Conservation (phyloP, 208 protist genomes). For the Acanthamoeba culbertsoni region DNA sequence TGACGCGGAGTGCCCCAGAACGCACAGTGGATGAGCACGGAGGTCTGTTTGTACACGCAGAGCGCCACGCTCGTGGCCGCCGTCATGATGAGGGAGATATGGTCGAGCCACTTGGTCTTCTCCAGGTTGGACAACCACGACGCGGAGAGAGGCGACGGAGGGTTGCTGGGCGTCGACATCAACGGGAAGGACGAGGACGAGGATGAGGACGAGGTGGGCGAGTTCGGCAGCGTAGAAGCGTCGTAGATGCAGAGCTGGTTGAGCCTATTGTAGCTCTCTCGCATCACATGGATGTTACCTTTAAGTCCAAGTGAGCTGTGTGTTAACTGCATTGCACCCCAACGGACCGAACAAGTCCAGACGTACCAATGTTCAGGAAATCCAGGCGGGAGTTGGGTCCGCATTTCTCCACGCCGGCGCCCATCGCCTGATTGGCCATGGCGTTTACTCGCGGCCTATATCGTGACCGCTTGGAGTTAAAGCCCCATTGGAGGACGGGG, state of each 20-base stretch:
- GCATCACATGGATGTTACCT: constrained; percentile 55
- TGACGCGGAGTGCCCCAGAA: not conserved
- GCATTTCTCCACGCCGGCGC: constrained; percentile 9
- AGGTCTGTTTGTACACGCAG: not conserved
- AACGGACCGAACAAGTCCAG: not conserved
- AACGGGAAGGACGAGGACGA: not conserved
- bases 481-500: not conserved
- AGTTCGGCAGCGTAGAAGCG: not conserved
- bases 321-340: not conserved
- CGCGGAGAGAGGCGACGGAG: not conserved
- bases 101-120: constrained; percentile 36
- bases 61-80: not conserved
- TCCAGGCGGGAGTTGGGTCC: not conserved
- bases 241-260: not conserved
- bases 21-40: constrained; percentile 52
- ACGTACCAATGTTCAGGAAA: constrained; percentile 42
- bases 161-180: not conserved
- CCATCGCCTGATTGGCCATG: constrained; percentile 54
- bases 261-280: constrained; percentile 39
- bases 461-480: not conserved
- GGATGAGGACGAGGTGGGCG: not conserved
- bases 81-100: not conserved
- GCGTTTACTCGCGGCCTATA: constrained; percentile 42
- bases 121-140: constrained; percentile 40
- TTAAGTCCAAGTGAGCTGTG: not conserved